phyloP scores from a whole-genome alignment of 805 yeast genomes.

The Candida rishiriensis region DNA sequence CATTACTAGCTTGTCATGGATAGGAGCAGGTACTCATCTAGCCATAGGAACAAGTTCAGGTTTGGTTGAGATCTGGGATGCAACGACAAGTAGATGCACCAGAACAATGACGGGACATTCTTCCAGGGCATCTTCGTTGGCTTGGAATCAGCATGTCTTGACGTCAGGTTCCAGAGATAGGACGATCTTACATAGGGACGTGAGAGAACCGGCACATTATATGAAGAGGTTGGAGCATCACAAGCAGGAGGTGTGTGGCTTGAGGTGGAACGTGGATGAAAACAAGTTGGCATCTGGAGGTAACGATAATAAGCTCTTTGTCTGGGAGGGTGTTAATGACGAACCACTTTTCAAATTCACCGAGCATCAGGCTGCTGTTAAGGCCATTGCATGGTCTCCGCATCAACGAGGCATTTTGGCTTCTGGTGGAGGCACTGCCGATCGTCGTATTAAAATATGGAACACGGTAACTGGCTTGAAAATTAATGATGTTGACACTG shows the following conservation, averaged over 20 bases:
- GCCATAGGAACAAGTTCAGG: constrained; percentile 91
- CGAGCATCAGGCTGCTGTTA: constrained; percentile 93
- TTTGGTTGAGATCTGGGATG: constrained; percentile 92
- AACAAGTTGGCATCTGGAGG: constrained; percentile 94
- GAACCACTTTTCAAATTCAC: constrained; percentile 68
- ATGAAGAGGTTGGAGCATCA: constrained; percentile 66
- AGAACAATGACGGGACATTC: constrained; percentile 92
- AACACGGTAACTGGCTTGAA: constrained; percentile 76
- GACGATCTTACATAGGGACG: constrained; percentile 84
- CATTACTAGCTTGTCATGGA: constrained; percentile 87
- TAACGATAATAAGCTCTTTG: constrained; percentile 79
- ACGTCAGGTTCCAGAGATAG: constrained; percentile 86
- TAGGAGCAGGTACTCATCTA: constrained; percentile 88
- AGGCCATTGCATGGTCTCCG: constrained; percentile 97
- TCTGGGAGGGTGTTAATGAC: constrained; percentile 78
- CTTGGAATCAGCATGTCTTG: constrained; percentile 91
- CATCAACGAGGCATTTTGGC: constrained; percentile 93
- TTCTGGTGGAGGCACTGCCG: constrained; percentile 96
- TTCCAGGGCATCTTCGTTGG: constrained; percentile 76
- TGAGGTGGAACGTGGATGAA: constrained; percentile 88
- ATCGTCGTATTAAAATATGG: constrained; percentile 87
- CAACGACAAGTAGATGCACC: constrained; percentile 71
- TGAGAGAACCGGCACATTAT: constrained; percentile 78
- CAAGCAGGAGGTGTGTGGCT: constrained; percentile 93
- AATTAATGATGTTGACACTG: constrained; percentile 82